phyloP scores from a whole-genome alignment of 495 filamentous ascomycete species.

The Hamigera avellanea region DNA sequence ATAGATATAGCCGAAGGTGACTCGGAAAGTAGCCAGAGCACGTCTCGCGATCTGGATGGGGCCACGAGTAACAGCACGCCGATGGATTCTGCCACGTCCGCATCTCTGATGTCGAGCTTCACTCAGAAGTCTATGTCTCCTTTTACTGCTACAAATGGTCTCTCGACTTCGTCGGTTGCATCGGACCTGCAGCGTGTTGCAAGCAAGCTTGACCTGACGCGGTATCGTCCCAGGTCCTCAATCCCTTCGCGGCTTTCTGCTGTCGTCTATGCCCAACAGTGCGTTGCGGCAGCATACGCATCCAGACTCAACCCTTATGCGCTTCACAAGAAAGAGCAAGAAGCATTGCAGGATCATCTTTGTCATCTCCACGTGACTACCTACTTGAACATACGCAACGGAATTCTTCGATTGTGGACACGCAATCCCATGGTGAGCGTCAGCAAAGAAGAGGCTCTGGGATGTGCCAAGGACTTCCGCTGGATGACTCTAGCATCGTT shows the following conservation, averaged over 20 bases:
- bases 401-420: constrained; percentile 83
- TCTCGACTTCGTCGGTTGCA: constrained; percentile 7
- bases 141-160: constrained; percentile 9
- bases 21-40: constrained; percentile 3
- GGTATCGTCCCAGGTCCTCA: constrained; percentile 56
- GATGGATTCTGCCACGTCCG: constrained; percentile 17
- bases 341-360: constrained; percentile 65
- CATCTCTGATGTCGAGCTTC: constrained; percentile 14
- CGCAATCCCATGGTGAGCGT: constrained; percentile 83
- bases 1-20: constrained; percentile 1
- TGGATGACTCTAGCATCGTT: constrained; percentile 85
- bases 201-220: constrained; percentile 14
- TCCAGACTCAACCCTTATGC: constrained; percentile 84
- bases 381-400: constrained; percentile 96
- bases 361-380: constrained; percentile 83
- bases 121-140: constrained; percentile 21
- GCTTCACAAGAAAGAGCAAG: constrained; percentile 77
- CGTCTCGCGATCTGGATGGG: constrained; percentile 8
- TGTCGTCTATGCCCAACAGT: constrained; percentile 74
- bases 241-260: constrained; percentile 65
- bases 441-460: constrained; percentile 76
- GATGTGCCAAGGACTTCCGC: constrained; percentile 81
- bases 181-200: constrained; percentile 6
- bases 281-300: constrained; percentile 75
- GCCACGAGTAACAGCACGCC: constrained; percentile 16